Conservation (phyloP, 257 asterid species). For the Linderniella brevidens region DNA sequence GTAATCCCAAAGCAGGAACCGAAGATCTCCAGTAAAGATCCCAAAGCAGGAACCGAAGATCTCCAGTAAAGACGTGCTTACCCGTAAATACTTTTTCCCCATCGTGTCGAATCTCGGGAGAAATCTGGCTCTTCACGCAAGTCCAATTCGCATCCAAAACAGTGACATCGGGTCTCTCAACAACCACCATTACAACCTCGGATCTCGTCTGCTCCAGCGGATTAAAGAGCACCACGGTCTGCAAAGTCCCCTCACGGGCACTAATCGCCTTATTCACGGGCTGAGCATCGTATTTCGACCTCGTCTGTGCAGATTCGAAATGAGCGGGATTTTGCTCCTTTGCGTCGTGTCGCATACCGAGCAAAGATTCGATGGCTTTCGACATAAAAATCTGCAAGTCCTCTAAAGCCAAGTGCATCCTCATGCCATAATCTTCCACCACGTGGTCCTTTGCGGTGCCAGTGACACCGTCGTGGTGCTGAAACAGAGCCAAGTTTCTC, state of each 20-base stretch:
- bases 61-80: slow-evolving; percentile 86
- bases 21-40: slow-evolving; percentile 88
- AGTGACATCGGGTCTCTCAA: slow-evolving; percentile 81
- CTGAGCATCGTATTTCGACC: slow-evolving; percentile 70
- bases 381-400: slow-evolving; percentile 86
- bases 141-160: slow-evolving; percentile 96
- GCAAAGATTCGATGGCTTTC: slow-evolving; percentile 71
- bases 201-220: slow-evolving; percentile 71
- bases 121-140: slow-evolving; percentile 86
- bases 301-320: slow-evolving; percentile 69
- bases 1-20: slow-evolving; percentile 82
- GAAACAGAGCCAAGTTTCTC: slow-evolving; percentile 81
- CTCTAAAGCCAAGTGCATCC: slow-evolving; percentile 81
- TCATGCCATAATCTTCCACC: slow-evolving; percentile 75
- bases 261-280: slow-evolving; percentile 51
- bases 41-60: slow-evolving; percentile 80
- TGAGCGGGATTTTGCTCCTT: slow-evolving; percentile 70
- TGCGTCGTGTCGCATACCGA: slow-evolving; percentile 72
- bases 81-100: slow-evolving; percentile 41
- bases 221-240: slow-evolving; percentile 70
- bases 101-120: slow-evolving; percentile 64
- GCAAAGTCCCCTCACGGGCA: slow-evolving; percentile 80
- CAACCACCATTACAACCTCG: slow-evolving; percentile 81
- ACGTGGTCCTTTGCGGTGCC: slow-evolving; percentile 97
- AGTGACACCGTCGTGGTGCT: slow-evolving; percentile 98